Percentiles rank a stretch among this genome's conserved stretches.
Conservation (phyloP, 2,329 filamentous ascomycete species). For the Penicillium brasilianum region DNA sequence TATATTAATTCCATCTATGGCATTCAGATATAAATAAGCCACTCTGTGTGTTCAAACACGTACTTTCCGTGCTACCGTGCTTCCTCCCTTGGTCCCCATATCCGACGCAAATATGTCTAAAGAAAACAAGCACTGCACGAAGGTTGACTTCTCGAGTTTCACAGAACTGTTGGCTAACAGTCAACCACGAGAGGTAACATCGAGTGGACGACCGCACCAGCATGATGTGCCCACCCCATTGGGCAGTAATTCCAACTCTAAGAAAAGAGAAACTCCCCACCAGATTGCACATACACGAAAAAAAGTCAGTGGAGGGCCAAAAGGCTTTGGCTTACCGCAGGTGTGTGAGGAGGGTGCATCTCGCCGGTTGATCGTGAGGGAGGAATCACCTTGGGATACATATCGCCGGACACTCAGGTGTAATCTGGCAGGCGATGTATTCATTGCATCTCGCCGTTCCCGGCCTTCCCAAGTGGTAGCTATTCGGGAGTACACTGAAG, state of each 20-base stretch:
- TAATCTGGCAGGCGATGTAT: slow-evolving; percentile 17
- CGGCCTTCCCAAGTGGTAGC: slow-evolving; percentile 14
- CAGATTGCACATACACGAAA: not conserved
- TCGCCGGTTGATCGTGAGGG: slow-evolving; percentile 10
- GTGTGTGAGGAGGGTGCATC: slow-evolving; percentile 9
- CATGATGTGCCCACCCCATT: not conserved
- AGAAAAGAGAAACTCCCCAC: slow-evolving; percentile 1
- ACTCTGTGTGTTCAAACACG: not conserved
- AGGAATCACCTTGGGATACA: slow-evolving; percentile 16
- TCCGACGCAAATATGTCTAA: slow-evolving; percentile 8
- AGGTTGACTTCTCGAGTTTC: slow-evolving; percentile 13
- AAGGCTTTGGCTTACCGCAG: slow-evolving; percentile 11
- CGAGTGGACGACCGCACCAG: not conserved
- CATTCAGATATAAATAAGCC: not conserved
- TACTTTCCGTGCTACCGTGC: not conserved
- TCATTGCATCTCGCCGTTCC: slow-evolving; percentile 15
- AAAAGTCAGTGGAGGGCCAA: not conserved
- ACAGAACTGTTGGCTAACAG: slow-evolving; percentile 7
- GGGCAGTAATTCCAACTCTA: not conserved
- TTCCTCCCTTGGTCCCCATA: not conserved
- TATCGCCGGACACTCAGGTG: slow-evolving; percentile 20
- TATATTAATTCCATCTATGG: not conserved
- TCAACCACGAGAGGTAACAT: not conserved
- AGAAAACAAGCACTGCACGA: slow-evolving; percentile 17
- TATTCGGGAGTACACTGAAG: slow-evolving; percentile 16